Percentiles rank a stretch among this genome's conserved stretches.
Conservation (phyloP, 257 asterid genomes). For the Solanum pimpinellifolium region DNA sequence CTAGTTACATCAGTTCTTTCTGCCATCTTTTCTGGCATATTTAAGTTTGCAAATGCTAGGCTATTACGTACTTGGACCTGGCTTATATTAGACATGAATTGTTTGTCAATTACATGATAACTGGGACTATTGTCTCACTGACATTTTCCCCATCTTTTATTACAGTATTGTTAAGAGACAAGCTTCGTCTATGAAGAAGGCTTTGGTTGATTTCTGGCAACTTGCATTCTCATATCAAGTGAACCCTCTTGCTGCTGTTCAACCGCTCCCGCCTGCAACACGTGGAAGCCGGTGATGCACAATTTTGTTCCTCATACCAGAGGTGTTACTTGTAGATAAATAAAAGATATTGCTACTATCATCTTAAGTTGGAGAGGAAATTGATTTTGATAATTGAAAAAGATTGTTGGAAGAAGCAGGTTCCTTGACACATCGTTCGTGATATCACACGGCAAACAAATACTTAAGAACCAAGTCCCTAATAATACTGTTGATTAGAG, state of each 20-base stretch:
- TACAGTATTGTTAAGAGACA: constrained; percentile 39
- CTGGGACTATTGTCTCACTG: neutral
- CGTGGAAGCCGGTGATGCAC: constrained; percentile 33
- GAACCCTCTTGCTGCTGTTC: constrained; percentile 89
- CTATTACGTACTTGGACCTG: neutral
- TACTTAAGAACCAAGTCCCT: neutral
- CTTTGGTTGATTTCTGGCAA: constrained; percentile 63
- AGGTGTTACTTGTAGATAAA: neutral
- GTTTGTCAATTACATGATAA: neutral
- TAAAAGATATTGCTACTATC: neutral
- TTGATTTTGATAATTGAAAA: neutral
- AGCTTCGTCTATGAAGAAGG: constrained; percentile 40
- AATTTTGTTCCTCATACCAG: neutral
- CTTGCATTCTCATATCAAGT: constrained; percentile 94
- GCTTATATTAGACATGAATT: neutral
- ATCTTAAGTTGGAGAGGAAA: neutral
- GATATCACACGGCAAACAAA: neutral
- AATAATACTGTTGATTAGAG: neutral
- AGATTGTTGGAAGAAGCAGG: neutral
- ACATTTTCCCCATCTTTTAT: neutral
- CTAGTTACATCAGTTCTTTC: neutral
- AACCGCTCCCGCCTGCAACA: constrained; percentile 43
- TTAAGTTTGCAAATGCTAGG: neutral
- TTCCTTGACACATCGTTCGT: neutral
- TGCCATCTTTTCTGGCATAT: neutral